Conservation (phyloP, 73 alveolate species). For the Paramecium tetraurelia region DNA sequence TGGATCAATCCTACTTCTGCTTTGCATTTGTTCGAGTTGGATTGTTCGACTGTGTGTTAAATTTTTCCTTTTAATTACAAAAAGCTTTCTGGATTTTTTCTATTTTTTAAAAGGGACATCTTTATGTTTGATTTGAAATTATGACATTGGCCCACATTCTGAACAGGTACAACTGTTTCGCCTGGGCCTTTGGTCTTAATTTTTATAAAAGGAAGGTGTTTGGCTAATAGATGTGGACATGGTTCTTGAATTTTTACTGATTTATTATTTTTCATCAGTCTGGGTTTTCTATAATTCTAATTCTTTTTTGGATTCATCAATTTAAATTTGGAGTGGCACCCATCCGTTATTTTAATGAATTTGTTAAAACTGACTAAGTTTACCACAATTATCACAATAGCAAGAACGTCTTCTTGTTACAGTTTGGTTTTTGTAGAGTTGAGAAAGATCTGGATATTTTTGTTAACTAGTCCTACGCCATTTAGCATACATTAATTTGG, state of each 20-base stretch:
- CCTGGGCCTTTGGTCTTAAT: neutral
- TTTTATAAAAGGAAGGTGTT: neutral
- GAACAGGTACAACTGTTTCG: slow-evolving; percentile 9
- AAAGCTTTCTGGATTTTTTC: neutral
- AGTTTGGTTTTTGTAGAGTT: neutral
- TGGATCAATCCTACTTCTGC: neutral
- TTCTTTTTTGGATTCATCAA: neutral
- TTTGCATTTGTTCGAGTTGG: neutral
- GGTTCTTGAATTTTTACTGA: neutral
- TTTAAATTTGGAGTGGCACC: neutral
- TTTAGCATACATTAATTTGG: neutral
- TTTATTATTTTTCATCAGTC: neutral
- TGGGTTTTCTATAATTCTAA: neutral
- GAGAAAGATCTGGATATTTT: neutral
- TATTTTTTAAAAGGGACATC: neutral
- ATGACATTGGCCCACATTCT: slow-evolving; percentile 1
- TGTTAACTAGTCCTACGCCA: neutral
- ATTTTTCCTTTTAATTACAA: neutral
- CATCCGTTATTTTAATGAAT: neutral
- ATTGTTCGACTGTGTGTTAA: neutral
- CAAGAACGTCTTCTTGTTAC: neutral
- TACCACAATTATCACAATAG: neutral
- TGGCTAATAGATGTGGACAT: neutral
- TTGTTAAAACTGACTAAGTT: neutral
- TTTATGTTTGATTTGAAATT: neutral